Evolutionary conservation across 179 eudicot species (phyloP).

Genomic region (Monotropa hypopitys): DNA sequence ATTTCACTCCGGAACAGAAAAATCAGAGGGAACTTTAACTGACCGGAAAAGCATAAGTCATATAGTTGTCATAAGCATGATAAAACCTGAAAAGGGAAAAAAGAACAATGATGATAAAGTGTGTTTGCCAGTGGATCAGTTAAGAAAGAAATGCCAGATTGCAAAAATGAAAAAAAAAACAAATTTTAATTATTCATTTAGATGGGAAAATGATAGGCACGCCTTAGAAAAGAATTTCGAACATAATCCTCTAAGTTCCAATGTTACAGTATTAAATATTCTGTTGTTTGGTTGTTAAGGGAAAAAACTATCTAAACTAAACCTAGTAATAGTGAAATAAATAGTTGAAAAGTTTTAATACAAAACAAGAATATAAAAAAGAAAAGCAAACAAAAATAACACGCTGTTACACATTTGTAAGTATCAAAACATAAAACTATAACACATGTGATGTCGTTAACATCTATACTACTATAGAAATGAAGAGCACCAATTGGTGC

Average conservation of each 20-base stretch:
- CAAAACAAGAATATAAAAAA: background rate
- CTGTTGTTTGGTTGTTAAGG: background rate
- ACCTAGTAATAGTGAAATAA: background rate
- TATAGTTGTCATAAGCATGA: conserved; percentile 95
- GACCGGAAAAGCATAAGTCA: conserved; percentile 88
- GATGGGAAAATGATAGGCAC: too few species aligned
- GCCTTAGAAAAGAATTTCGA: background rate
- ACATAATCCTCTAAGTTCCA: background rate
- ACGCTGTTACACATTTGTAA: background rate
- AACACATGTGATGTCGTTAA: background rate
- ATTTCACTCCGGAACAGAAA: background rate
- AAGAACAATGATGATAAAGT: conserved; percentile 3
- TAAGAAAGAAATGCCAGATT: background rate
- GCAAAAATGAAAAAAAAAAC: background rate
- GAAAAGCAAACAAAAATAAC: background rate
- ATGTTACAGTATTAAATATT: background rate
- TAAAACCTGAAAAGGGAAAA: conserved; percentile 66
- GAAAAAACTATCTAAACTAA: background rate
- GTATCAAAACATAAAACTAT: background rate
- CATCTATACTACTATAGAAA: background rate
- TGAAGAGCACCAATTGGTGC: too few species aligned
- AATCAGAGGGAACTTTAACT: conserved; percentile 16
- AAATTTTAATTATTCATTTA: background rate
- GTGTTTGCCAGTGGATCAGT: background rate
- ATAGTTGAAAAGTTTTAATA: background rate